Evolutionary conservation across 768 basidiomycete species (phyloP), one percentile per base, ranked within the genome.

Genomic region (Rhodocollybia butyracea): DNA sequence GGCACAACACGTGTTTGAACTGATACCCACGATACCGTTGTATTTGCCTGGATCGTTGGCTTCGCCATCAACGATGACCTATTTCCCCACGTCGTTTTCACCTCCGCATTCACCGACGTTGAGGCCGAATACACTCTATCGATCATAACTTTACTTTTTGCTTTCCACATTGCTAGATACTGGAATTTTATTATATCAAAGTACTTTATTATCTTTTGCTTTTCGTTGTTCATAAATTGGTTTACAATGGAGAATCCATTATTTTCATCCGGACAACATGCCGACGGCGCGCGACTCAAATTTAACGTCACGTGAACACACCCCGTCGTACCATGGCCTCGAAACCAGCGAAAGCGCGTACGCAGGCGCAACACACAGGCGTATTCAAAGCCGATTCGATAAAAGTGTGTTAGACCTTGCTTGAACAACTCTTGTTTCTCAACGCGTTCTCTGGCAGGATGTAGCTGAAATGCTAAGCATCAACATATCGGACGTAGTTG

Each of bases 391-490:
- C 78, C 54, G 85, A 87, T 51, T 75, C 81, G 38, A 76, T 87
- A 58, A 85, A 84, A 73, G 85, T 82, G 65, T 62, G 74, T 56
- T n/a, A n/a, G n/a, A 42, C 39, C 21, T 55, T 11, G 17, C 19
- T 36, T 32, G 32, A 21, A 21, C 43, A 38, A 46, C 48, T 43
- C 15, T 27, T 56, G 51, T 52, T 45, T 54, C 48, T 60, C 48
- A 30, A 56, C 26, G 48, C 22, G 36, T 26, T 12, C 51, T 15
- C 42, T 39, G 42, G 32, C 64, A 96, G 94, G 94, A 98, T 74
- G 86, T 89, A 43, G 94, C 97, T 30, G 96, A 98, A 61, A 87
- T 89, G 0, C 70, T 97, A 30, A 86, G 85, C 57, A 85, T 98
- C 54, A 86, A 70, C 45, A 70, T 99, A 39, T 75, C 90, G 2